A percentile compares a stretch with the other conserved stretches of the same genome.
Evolutionary conservation across 352 stramenopile genomes (phyloP).

Genomic region (Phytopythium helicoides): DNA sequence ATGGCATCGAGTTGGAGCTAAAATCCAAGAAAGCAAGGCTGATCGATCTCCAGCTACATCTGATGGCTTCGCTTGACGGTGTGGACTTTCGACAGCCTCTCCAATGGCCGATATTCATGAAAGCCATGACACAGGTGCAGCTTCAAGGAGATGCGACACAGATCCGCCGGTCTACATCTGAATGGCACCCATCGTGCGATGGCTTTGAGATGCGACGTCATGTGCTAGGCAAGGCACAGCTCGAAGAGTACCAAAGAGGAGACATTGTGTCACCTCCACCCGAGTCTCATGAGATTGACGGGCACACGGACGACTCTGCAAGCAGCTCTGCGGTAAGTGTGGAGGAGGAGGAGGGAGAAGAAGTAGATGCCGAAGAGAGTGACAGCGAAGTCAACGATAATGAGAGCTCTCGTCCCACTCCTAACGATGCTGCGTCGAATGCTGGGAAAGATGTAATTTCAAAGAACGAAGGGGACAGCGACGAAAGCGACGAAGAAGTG

Average conservation of each 20-base stretch:
- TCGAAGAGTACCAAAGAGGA: constrained; percentile 43
- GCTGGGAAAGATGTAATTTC: too few species aligned
- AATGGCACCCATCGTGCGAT: constrained; percentile 43
- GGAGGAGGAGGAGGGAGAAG: constrained; percentile 31
- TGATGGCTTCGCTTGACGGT: constrained; percentile 56
- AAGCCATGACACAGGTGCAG: constrained; percentile 45
- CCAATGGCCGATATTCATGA: constrained; percentile 56
- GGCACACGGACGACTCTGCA: constrained; percentile 76
- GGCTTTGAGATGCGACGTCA: constrained; percentile 58
- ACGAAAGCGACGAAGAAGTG: constrained; percentile 19
- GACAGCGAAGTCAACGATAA: constrained; percentile 7
- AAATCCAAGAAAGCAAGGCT: constrained; percentile 27
- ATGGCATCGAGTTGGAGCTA: constrained; percentile 19
- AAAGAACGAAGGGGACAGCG: constrained; percentile 8
- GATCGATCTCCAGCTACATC: constrained; percentile 39
- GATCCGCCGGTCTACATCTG: constrained; percentile 11
- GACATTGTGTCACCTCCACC: constrained; percentile 51
- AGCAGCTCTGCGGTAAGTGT: constrained; percentile 61
- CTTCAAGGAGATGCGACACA: constrained; percentile 29
- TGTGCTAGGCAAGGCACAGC: constrained; percentile 11
- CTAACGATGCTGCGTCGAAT: background rate
- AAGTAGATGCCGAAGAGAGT: constrained; percentile 10
- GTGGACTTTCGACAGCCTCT: constrained; percentile 46
- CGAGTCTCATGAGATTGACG: constrained; percentile 66
- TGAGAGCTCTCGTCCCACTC: background rate